Conservation (phyloP, 192 early-diverging fungal species). For the Mortierella claussenii region DNA sequence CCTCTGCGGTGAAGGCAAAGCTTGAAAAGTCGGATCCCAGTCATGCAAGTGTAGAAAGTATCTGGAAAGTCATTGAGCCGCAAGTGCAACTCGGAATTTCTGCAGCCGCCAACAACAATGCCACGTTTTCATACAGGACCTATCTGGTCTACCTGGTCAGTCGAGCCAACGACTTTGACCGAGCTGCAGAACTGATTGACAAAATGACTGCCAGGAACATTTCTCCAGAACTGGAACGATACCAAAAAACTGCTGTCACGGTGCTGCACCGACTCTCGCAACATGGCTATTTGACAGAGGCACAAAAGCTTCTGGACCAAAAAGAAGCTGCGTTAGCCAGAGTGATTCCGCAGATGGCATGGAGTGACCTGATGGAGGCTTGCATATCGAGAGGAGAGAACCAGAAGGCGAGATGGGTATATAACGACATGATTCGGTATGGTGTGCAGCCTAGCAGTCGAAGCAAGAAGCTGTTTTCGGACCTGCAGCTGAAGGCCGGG, state of each 20-base stretch:
- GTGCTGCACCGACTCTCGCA: conserved; percentile 6
- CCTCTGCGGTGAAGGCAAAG: neutral
- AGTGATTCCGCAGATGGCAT: conserved; percentile 9
- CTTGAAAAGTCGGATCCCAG: conserved; percentile 6
- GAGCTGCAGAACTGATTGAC: conserved; percentile 40
- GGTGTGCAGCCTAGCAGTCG: conserved; percentile 21
- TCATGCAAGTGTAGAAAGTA: conserved; percentile 16
- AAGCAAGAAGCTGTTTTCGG: conserved; percentile 37
- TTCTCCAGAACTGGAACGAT: conserved; percentile 40
- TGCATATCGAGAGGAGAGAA: conserved; percentile 20
- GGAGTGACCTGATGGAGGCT: conserved; percentile 44
- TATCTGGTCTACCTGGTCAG: conserved; percentile 29
- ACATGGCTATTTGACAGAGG: conserved; percentile 43
- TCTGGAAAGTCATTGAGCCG: conserved; percentile 44
- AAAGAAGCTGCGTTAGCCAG: conserved; percentile 29
- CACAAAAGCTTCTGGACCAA: conserved; percentile 28
- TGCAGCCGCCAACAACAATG: conserved; percentile 15
- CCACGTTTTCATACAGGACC: conserved; percentile 32
- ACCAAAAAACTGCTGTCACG: conserved; percentile 15
- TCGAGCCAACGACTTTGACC: conserved; percentile 25
- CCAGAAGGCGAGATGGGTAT: conserved; percentile 45
- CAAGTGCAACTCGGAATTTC: conserved; percentile 10
- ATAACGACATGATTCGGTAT: conserved; percentile 47
- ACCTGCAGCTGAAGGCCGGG: conserved; percentile 26
- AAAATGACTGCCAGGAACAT: conserved; percentile 28